Conservation (phyloP, 306 rosid species). For the Fragaria iinumae region DNA sequence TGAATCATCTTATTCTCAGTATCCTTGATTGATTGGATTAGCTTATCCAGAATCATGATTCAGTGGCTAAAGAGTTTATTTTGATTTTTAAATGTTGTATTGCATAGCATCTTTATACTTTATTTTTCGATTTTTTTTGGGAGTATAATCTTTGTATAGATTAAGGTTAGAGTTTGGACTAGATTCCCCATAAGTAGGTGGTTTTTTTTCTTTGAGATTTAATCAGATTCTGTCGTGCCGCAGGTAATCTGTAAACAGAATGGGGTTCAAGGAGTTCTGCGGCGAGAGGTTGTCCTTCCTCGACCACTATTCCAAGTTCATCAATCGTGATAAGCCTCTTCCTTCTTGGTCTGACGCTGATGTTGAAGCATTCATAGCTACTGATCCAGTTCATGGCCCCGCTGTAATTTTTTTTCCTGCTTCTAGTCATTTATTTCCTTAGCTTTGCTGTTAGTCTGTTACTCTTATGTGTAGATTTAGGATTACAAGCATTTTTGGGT, state of each 20-base stretch:
- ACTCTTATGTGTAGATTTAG: not conserved
- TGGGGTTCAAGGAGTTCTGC: constrained; percentile 50
- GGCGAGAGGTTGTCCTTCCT: constrained; percentile 60
- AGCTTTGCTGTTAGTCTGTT: not conserved
- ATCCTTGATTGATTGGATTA: not conserved
- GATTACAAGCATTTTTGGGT: not conserved
- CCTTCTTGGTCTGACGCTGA: constrained; percentile 67
- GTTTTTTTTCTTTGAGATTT: not conserved
- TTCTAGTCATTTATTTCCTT: not conserved
- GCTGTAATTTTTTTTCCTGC: constrained; percentile 33
- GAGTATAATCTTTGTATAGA: not conserved
- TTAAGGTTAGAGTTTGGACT: not conserved
- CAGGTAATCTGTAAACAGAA: not conserved
- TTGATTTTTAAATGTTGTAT: not conserved
- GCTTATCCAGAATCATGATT: not conserved
- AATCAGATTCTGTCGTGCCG: not conserved
- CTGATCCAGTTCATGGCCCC: constrained; percentile 74
- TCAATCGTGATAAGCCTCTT: constrained; percentile 56
- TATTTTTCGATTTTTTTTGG: not conserved
- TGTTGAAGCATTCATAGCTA: constrained; percentile 67
- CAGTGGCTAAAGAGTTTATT: not conserved
- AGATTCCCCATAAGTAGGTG: not conserved
- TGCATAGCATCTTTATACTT: not conserved
- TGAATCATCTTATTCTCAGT: no score
- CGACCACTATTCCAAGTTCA: constrained; percentile 45